Evolutionary conservation across 176 grass and related monocot species (phyloP), one percentile per base, ranked within the genome.

Genomic region (Oryza brachyantha): DNA sequence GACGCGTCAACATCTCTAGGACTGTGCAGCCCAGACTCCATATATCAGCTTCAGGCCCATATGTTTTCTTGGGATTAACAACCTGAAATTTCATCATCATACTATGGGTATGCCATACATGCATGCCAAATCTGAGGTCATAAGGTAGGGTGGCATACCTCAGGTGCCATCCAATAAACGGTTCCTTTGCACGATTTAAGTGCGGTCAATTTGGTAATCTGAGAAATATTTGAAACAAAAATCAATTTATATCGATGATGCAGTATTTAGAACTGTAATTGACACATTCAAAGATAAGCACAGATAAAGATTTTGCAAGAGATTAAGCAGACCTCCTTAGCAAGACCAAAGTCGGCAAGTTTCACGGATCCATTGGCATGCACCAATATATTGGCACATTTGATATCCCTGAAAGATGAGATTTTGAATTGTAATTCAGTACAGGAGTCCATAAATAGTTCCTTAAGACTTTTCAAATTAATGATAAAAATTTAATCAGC

Each of bases 151-250:
- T 81, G 36, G 9, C 39, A 81, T 93, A 99, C 96, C 96, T 99
- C 96, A 43, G 96, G 96, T 81, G 96, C 96, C 96, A 99, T 99
- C 96, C 92, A 99, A 70, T 89, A 99, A 59, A 96, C 96, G 73
- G 92, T 99, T 87, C 96, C 96, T 89, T 87, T 95, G 77, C 92
- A 95, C 60, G 96, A 99, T 78, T 99, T 99, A 79, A 96, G 66
- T 3, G 52, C 74, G 29, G 69, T 91, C 34, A 96, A 87, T 83
- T 91, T 93, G 62, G 41, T 91, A 48, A 93, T 93, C 96, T 99
- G 90, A 69, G 77, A 94, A 61, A 76, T 43, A 84, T 65, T 77
- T 43, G 58, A 73, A n/a, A n/a, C 41, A 52, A 68, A 73, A 70
- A 29, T 12, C 72, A 75, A 24, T 21, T 21, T 46, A 68, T 42